Percentiles rank a stretch among this genome's conserved stretches.
Evolutionary conservation across 306 rosid genomes (phyloP).

Genomic region (Castanospermum australe): DNA sequence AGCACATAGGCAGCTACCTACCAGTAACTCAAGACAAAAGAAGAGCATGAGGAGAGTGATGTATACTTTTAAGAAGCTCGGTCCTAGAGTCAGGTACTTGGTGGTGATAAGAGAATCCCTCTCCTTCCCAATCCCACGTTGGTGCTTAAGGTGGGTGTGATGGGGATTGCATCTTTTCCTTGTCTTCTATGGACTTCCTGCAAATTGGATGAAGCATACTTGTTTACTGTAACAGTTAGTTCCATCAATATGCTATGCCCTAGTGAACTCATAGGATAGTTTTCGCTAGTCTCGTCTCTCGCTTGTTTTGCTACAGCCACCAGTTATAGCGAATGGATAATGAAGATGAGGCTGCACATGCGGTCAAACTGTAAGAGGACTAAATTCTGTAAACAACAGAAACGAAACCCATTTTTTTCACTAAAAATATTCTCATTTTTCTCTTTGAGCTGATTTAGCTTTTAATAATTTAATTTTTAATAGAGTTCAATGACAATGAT

Average conservation of each 20-base stretch:
- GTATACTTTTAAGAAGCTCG: slow-evolving; percentile 69
- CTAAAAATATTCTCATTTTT: background rate
- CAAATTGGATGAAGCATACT: slow-evolving; percentile 69
- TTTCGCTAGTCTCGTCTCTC: slow-evolving; percentile 7
- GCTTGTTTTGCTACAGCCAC: slow-evolving; percentile 30
- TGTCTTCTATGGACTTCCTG: slow-evolving; percentile 62
- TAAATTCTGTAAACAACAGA: background rate
- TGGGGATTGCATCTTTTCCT: slow-evolving; percentile 4
- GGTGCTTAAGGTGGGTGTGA: slow-evolving; percentile 5
- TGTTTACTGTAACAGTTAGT: slow-evolving; percentile 74
- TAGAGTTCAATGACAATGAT: no score
- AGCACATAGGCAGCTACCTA: background rate
- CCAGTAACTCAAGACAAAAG: background rate
- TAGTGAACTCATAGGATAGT: slow-evolving; percentile 58
- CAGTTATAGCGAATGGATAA: slow-evolving; percentile 34
- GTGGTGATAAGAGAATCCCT: slow-evolving; percentile 60
- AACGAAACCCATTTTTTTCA: background rate
- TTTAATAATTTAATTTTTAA: background rate
- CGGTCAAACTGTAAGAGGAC: background rate
- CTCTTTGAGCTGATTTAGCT: background rate
- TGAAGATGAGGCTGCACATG: slow-evolving; percentile 28
- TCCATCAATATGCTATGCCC: slow-evolving; percentile 87
- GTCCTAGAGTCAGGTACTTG: slow-evolving; percentile 65
- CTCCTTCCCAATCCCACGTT: slow-evolving; percentile 55
- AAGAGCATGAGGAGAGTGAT: background rate